Evolutionary conservation across 1,284 basidiomycete species (phyloP).

Genomic region (Omphalotus olearius): DNA sequence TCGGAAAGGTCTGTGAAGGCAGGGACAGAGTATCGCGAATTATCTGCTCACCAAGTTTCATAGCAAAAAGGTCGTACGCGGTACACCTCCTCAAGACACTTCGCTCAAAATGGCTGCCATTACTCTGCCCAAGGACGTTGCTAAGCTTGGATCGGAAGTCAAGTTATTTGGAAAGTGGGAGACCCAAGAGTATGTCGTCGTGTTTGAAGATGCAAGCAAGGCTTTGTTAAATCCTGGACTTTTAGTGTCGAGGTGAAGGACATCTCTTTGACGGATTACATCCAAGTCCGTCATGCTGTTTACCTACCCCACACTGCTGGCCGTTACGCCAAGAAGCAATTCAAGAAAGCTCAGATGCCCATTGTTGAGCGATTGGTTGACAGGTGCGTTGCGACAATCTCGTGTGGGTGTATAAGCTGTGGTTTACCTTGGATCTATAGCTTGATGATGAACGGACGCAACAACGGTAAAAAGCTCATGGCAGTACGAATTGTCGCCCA

Average conservation of each 20-base stretch:
- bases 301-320: constrained; percentile 98
- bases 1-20: constrained; percentile 21
- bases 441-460: constrained; percentile 99
- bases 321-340: constrained; percentile 99
- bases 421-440: constrained; percentile 33
- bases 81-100: constrained; percentile 29
- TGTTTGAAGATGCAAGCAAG: constrained; percentile 12
- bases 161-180: constrained; percentile 99
- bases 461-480: constrained; percentile 99
- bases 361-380: constrained; percentile 99
- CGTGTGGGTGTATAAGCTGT: not conserved
- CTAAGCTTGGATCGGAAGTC: constrained; percentile 81
- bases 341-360: constrained; percentile 99
- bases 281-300: constrained; percentile 98
- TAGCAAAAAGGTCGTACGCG: constrained; percentile 15
- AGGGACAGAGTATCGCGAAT: constrained; percentile 18
- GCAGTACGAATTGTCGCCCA: constrained; percentile 99
- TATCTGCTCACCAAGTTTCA: not conserved
- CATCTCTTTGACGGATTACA: constrained; percentile 98
- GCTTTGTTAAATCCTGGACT: constrained; percentile 7
- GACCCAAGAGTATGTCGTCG: constrained; percentile 80
- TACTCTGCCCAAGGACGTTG: constrained; percentile 82
- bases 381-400: constrained; percentile 57
- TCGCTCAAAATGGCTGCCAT: constrained; percentile 53
- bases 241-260: constrained; percentile 96